These are phyloP conservation scores for Drechslerella stenobrocha DNA, from an alignment of 2,329 filamentous ascomycete genomes.

Conservation along the genomic window DNA sequence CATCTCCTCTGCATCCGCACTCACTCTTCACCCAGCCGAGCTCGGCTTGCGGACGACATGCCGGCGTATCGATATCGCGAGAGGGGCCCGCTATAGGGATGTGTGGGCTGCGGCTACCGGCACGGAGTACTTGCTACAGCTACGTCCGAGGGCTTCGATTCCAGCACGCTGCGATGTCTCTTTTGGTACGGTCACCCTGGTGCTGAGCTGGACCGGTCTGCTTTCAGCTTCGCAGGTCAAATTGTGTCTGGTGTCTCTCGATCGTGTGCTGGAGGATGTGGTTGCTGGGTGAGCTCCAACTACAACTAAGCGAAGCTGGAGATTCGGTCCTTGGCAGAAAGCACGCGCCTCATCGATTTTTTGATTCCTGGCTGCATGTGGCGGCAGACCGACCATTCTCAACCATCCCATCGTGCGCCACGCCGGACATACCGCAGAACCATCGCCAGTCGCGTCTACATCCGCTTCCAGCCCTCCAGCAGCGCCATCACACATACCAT, in stretches of 20 bases:
- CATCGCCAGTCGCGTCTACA: slow-evolving; percentile 4
- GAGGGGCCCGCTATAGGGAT: neutral
- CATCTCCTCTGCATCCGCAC: slow-evolving; percentile 56
- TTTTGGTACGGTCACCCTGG: too few relatives aligned
- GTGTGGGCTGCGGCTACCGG: neutral
- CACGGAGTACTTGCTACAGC: too few relatives aligned
- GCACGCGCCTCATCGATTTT: slow-evolving; percentile 1
- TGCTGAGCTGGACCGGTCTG: too few relatives aligned
- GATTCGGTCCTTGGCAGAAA: neutral
- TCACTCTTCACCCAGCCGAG: slow-evolving; percentile 75
- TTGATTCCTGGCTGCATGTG: neutral
- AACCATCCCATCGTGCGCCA: neutral
- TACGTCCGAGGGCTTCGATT: too few relatives aligned
- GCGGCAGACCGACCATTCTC: neutral
- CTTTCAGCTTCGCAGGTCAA: too few relatives aligned
- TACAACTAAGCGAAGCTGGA: too few relatives aligned
- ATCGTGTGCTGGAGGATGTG: too few relatives aligned
- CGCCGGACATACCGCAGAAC: neutral
- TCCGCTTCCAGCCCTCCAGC: slow-evolving; percentile 7
- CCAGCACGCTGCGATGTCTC: too few relatives aligned
- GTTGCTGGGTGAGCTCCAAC: too few relatives aligned
- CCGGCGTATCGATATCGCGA: neutral
- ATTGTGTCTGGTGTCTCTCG: too few relatives aligned
- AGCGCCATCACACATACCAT: slow-evolving; percentile 46
- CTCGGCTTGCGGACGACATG: slow-evolving; percentile 68